phyloP scores from a whole-genome alignment of 345 rosid genomes.

The Moricandia arvensis region DNA sequence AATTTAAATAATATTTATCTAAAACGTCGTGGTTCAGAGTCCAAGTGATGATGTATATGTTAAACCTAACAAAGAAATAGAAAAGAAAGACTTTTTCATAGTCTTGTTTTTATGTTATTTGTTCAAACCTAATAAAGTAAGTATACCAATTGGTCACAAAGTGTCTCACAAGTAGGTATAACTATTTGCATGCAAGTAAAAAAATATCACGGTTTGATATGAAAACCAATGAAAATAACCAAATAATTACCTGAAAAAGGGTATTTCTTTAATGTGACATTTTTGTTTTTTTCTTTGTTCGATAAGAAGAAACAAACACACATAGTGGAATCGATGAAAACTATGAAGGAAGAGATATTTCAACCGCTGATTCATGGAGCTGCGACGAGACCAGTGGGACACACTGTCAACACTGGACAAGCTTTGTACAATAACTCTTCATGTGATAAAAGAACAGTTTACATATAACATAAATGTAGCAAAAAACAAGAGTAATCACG shows the following conservation, averaged over 20 bases:
- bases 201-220: neutral
- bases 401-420: neutral
- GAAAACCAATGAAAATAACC: conserved; percentile 1
- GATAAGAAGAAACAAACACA: neutral
- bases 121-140: conserved; percentile 4
- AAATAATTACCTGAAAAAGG: neutral
- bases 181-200: conserved; percentile 7
- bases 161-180: neutral
- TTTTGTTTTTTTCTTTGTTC: neutral
- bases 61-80: conserved; percentile 2
- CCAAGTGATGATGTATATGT: conserved; percentile 8
- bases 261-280: too few relatives aligned
- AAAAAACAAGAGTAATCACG: too few relatives aligned
- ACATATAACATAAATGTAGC: too few relatives aligned
- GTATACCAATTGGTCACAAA: neutral
- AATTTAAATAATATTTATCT: neutral
- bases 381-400: neutral
- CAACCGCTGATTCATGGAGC: neutral
- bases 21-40: conserved; percentile 8
- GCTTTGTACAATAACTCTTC: neutral
- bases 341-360: neutral
- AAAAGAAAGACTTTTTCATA: neutral
- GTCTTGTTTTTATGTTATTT: conserved; percentile 1
- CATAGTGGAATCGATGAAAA: neutral
- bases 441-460: too few relatives aligned